Evolutionary conservation across 805 yeast genomes (phyloP).

Genomic region (Saturnispora sekii): DNA sequence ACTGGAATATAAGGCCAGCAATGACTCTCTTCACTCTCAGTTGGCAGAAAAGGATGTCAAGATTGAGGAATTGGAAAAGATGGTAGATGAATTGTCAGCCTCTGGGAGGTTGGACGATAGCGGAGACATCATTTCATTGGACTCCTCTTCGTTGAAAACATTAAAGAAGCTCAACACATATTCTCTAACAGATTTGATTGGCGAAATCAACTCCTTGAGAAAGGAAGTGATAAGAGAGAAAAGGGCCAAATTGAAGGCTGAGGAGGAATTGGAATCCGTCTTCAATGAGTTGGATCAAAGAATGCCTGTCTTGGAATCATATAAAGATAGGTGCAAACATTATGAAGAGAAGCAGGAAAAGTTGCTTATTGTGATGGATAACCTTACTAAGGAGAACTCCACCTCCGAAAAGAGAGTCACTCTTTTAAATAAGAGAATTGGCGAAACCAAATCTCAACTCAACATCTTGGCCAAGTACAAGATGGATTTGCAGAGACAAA

Average conservation of each 20-base stretch:
- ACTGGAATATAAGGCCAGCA: constrained; percentile 28
- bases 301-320: constrained; percentile 65
- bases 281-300: constrained; percentile 68
- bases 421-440: constrained; percentile 22
- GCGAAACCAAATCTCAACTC: constrained; percentile 39
- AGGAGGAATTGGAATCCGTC: constrained; percentile 60
- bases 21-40: constrained; percentile 28
- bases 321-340: constrained; percentile 46
- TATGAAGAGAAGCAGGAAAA: constrained; percentile 49
- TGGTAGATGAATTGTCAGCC: constrained; percentile 32
- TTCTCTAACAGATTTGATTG: constrained; percentile 54
- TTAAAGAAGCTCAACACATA: constrained; percentile 38
- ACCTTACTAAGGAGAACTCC: constrained; percentile 36
- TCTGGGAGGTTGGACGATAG: constrained; percentile 12
- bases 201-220: constrained; percentile 55
- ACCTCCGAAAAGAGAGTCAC: constrained; percentile 14
- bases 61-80: constrained; percentile 34
- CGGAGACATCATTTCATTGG: constrained; percentile 23
- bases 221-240: constrained; percentile 62
- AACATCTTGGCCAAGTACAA: constrained; percentile 45
- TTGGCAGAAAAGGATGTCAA: constrained; percentile 29
- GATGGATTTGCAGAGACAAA: constrained; percentile 70
- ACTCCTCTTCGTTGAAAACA: constrained; percentile 39
- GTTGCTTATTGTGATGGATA: constrained; percentile 46
- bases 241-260: constrained; percentile 59